Base-by-base conservation (phyloP, 179 eudicot species). In the Silene noctiflora region DNA sequence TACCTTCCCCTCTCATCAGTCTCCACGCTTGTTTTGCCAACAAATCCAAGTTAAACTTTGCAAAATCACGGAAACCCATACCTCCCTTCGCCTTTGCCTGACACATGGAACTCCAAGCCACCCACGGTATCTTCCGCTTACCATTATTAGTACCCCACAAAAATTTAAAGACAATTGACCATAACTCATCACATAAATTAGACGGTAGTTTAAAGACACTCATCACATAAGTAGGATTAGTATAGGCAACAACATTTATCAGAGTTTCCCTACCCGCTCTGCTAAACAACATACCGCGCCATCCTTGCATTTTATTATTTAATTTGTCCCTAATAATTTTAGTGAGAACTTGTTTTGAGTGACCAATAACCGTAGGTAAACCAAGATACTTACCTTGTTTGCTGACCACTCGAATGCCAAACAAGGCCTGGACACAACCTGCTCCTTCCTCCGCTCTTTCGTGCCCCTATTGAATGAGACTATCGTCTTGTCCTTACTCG, bases 1-100 rank as follows among this genome's bases (percentile, higher is more conserved):
- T 7, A 1, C 11, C 5, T 0, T 4, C 2, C 0, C 7, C 12
- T 2, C 2, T 5, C 0, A 33, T 11, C 0, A 67, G 0, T 1
- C 71, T n/a, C 71, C 71, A 39, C 12, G 24, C 51, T n/a, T 67
- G 71, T 1, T 35, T 35, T 0, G 4, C 71, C 0, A 39, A 4
- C 0, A 67, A 55, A 0, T 55, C 71, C 22, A 12, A 3, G 6
- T 67, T 67, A 39, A n/a, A 67, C 0, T 1, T 3, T 0, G 4
- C 11, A 4, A 33, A 67, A 20, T 67, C 71, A 7, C 29, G 71
- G 2, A 67, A 67, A 0, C 71, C 71, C 24, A 67, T 1, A 0
- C 71, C 71, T 0, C 71, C 62, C 0, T 9, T 1, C 0, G 6
- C 19, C 9, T 58, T 58, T 3, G 62, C 2, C 22, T 9, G 11